Percentiles rank a stretch among this genome's conserved stretches.
These are phyloP conservation scores for Psilocybe cyanescens DNA, from an alignment of 768 basidiomycete genomes.

Conservation along the genomic window DNA sequence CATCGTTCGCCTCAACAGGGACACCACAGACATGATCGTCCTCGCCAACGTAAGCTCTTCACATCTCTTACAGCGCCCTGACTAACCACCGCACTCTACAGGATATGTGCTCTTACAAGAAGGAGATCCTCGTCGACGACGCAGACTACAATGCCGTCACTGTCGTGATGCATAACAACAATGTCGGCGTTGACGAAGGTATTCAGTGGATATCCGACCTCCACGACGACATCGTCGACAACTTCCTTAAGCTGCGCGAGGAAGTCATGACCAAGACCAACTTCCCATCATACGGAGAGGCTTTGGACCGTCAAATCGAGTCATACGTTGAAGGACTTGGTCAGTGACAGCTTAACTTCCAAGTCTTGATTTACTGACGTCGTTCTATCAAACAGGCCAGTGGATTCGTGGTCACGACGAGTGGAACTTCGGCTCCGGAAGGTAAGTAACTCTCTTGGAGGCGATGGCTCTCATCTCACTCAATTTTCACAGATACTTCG, in stretches of 20 bases:
- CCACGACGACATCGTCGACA: constrained; percentile 8
- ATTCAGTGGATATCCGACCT: constrained; percentile 15
- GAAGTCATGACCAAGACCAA: neutral
- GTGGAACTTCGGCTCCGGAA: constrained; percentile 10
- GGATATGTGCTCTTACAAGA: constrained; percentile 18
- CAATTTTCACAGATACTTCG: neutral
- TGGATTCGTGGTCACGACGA: constrained; percentile 18
- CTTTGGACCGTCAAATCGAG: constrained; percentile 8
- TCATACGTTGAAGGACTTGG: constrained; percentile 5
- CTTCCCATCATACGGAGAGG: constrained; percentile 12
- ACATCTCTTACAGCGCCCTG: neutral
- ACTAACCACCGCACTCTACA: neutral
- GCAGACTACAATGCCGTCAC: constrained; percentile 16
- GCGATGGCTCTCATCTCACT: too few relatives aligned
- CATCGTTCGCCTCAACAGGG: constrained; percentile 7
- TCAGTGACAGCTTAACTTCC: neutral
- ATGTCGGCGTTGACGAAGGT: constrained; percentile 5
- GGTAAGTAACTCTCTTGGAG: too few relatives aligned
- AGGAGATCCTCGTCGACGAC: constrained; percentile 7
- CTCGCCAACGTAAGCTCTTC: constrained; percentile 10
- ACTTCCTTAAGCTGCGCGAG: constrained; percentile 6
- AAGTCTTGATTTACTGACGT: too few relatives aligned
- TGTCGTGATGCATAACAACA: constrained; percentile 13
- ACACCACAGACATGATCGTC: constrained; percentile 12
- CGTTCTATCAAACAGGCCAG: constrained; percentile 3